Evolutionary conservation across 2,329 filamentous ascomycete species (phyloP), one percentile per base, ranked within the genome.

Genomic region (Sclerotiophoma versabilis): DNA sequence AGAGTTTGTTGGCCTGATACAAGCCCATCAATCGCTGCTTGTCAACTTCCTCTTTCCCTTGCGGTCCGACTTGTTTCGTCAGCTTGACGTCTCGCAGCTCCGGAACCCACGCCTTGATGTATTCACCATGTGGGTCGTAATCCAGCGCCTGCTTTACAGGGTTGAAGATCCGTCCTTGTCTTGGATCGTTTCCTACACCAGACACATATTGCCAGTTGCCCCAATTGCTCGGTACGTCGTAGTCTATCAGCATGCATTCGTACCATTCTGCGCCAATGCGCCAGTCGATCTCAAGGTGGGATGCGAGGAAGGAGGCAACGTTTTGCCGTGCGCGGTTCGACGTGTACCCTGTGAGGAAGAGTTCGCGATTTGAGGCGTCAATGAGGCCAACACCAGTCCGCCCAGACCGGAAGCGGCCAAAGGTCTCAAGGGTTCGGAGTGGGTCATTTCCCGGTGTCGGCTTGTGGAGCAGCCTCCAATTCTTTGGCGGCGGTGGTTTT

Each of bases 131-230:
- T 2, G 81, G 81, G 68, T 93, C 90, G 66, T 93, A 93, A 59
- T 92, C 89, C 36, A 90, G 84, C 0, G 86, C 88, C 70, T 93
- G 90, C 71, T 93, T 93, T 42, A 93, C 85, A 0, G 90, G 89
- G 65, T 93, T 93, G 79, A 93, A 93, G 12, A 90, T 84, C n/a
- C 90, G 80, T 0, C 84, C 84, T 61, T 89, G 84, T 6, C 89
- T 79, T 0, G 90, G 90, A 62, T 93, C 90, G 60, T 92, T 93
- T 7, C 91, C 90, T 0, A 93, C 89, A 0, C 90, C 90, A 0
- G 90, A 83, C 0, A 91, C 84, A 57, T 93, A 93, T 71, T 92
- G 89, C 90, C 90, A 93, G 65, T 92, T 92, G 9, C 86, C 86
- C 89, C 89, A 93, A 62, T 93, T 93, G 54, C 83, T 88, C 12